Evolutionary conservation across 441 rosid genomes (phyloP).

Genomic region (Gossypium davidsonii): DNA sequence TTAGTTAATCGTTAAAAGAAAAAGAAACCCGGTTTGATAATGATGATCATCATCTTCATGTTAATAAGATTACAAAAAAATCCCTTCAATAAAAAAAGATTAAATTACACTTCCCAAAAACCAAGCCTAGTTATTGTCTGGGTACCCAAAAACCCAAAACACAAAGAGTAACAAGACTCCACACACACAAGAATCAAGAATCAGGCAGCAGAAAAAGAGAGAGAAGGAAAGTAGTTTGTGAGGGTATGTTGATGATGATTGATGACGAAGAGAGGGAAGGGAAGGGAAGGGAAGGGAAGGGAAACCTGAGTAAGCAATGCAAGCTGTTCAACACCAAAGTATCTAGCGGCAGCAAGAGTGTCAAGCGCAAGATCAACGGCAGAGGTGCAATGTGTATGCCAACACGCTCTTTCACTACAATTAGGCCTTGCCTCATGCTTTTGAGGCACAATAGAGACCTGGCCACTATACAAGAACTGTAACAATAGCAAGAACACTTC

Average conservation of each 20-base stretch:
- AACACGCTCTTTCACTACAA: conserved; percentile 94
- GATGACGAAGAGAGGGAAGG: neutral
- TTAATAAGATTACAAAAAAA: neutral
- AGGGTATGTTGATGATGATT: neutral
- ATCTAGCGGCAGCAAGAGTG: conserved; percentile 90
- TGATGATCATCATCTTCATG: neutral
- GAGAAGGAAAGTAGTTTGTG: conserved; percentile 10
- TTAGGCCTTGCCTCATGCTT: conserved; percentile 95
- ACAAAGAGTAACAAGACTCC: conserved; percentile 15
- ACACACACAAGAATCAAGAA: conserved; percentile 25
- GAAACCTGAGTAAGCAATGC: conserved; percentile 94
- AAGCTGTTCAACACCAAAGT: conserved; percentile 94
- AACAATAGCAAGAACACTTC: conserved; percentile 87
- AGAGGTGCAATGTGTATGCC: conserved; percentile 99
- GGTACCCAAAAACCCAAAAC: conserved; percentile 15
- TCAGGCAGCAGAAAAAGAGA: conserved; percentile 8
- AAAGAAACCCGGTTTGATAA: conserved; percentile 11
- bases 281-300: neutral
- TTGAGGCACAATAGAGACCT: conserved; percentile 86
- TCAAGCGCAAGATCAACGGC: conserved; percentile 99
- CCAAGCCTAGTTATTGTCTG: conserved; percentile 11
- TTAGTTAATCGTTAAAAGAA: conserved; percentile 5
- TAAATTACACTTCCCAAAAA: conserved; percentile 24
- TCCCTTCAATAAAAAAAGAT: neutral
- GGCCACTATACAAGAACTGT: conserved; percentile 95